Evolutionary conservation across 306 rosid species (phyloP), one percentile per base, ranked within the genome.

Genomic region (Vigna nakashimae): DNA sequence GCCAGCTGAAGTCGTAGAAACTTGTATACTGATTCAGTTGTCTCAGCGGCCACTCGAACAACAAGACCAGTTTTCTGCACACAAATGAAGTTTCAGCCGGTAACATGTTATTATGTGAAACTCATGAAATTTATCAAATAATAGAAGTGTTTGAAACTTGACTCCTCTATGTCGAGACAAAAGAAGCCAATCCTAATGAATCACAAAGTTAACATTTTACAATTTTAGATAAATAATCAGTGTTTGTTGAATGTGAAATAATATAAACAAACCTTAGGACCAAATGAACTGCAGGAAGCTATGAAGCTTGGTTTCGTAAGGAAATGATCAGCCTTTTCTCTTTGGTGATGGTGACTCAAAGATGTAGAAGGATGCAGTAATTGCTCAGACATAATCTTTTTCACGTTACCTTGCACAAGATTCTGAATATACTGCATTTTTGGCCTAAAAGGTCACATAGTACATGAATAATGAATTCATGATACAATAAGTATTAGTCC

Each of bases 201-300:
- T 16, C 17, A 7, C 15, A 10, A 7, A 51, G 58, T 2, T 36
- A 36, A 36, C 40, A 36, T 36, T 36, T 36, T 36, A 36, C 38
- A 34, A 34, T 34, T 34, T 34, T 34, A 34, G 38, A 5, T 34
- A 34, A 34, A 34, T 6, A 34, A 4, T 6, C 10, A 40, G 10
- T 40, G 58, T 52, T 56, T 20, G 76, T 20, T 36, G 11, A 59
- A 66, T 65, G 40, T 57, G 64, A 59, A 59, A 26, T 30, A 22
- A 74, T 62, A 20, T 59, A 64, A 65, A 46, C 42, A 57, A 88
- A 94, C 97, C 98, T 89, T 75, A 14, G 93, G 85, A 80, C 97
- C 98, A 83, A 94, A 95, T 57, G 72, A 82, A 75, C 98, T 92
- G 71, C 98, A 85, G 73, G 97, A 92, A 82, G 87, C 97, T 80